These are phyloP conservation scores for Podospora didyma DNA, from an alignment of 495 filamentous ascomycete genomes.

Conservation along the genomic window DNA sequence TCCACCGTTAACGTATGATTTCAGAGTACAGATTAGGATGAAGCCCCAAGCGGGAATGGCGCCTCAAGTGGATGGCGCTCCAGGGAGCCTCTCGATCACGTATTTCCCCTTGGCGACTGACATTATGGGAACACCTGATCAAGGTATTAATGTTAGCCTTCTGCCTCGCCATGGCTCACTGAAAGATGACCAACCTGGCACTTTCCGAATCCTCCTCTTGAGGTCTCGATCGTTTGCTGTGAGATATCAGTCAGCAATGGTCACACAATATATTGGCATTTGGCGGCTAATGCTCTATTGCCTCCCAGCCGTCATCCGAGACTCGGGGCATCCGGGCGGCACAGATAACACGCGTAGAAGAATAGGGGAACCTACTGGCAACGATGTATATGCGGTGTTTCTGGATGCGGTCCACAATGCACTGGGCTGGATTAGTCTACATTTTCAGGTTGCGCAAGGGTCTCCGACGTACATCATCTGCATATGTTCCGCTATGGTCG, in stretches of 20 bases:
- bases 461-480: slow-evolving; percentile 60
- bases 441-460: background rate
- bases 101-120: slow-evolving; percentile 79
- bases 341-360: background rate
- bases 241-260: background rate
- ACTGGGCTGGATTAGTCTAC: slow-evolving; percentile 29
- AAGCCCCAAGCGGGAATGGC: background rate
- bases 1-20: too few relatives aligned
- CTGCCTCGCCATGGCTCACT: background rate
- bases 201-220: slow-evolving; percentile 78
- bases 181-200: slow-evolving; percentile 40
- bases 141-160: background rate
- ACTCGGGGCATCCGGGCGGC: background rate
- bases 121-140: slow-evolving; percentile 44
- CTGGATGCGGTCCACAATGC: slow-evolving; percentile 80
- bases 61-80: slow-evolving; percentile 51
- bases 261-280: background rate
- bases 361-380: slow-evolving; percentile 33
- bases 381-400: slow-evolving; percentile 80
- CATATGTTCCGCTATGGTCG: slow-evolving; percentile 86
- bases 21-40: too few relatives aligned
- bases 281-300: background rate
- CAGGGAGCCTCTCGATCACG: slow-evolving; percentile 85
- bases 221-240: slow-evolving; percentile 77
- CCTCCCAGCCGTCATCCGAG: background rate